These are phyloP conservation scores for Lodderomyces jiufengensis DNA, from an alignment of 1,139 yeast genomes.

Conservation along the genomic window DNA sequence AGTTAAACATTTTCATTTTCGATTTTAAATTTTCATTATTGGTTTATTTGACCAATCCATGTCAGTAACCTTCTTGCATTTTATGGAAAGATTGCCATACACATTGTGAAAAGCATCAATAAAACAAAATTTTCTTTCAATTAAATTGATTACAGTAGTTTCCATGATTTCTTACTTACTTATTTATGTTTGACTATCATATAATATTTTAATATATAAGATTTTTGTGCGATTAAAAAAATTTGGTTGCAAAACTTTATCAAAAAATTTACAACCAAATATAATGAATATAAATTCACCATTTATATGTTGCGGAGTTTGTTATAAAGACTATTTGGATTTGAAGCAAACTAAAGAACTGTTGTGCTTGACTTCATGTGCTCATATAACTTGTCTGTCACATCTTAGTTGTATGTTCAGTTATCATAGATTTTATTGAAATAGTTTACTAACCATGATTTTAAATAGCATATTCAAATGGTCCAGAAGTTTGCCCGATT, in stretches of 20 bases:
- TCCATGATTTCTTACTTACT: no score
- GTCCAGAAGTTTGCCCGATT: constrained; percentile 13
- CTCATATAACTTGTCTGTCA: constrained; percentile 21
- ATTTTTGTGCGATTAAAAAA: background rate
- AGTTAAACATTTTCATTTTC: no score
- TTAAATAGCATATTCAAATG: background rate
- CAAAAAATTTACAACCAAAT: constrained; percentile 3
- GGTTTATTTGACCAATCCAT: no score
- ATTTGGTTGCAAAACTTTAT: constrained; percentile 11
- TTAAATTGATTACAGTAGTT: no score
- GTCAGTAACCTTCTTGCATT: no score
- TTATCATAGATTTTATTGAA: no score
- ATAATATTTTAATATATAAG: no score
- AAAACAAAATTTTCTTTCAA: no score
- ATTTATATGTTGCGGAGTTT: constrained; percentile 20
- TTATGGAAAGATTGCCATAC: no score
- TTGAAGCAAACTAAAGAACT: constrained; percentile 2
- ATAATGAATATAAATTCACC: constrained; percentile 18
- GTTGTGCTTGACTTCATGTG: constrained; percentile 23
- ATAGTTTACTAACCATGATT: background rate
- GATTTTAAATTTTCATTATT: no score
- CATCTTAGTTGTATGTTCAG: constrained; percentile 16
- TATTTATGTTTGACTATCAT: no score
- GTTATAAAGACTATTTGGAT: constrained; percentile 14
- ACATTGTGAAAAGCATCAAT: no score